A percentile compares a stretch with the other conserved stretches of the same genome.
phyloP scores from a whole-genome alignment of 2,329 filamentous ascomycete species.

The Monosporascus sp. region DNA sequence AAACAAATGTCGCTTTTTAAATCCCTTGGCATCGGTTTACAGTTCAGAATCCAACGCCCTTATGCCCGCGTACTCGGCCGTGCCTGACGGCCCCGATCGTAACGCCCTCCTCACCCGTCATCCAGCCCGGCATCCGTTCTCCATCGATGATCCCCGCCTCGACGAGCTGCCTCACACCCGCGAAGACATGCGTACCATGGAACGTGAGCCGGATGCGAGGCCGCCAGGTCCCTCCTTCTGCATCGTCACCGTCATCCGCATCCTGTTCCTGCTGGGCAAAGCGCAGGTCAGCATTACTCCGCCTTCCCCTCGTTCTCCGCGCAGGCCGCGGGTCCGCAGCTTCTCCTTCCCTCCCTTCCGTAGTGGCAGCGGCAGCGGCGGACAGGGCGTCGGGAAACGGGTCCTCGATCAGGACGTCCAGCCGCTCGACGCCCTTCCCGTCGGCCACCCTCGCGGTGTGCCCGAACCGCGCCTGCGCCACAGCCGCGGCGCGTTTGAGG shows the following conservation, averaged over 20 bases:
- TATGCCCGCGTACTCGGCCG: conserved; percentile 58
- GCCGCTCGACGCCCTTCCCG: conserved; percentile 55
- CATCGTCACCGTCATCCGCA: conserved; percentile 11
- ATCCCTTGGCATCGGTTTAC: conserved; percentile 5
- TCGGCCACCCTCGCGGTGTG: conserved; percentile 50
- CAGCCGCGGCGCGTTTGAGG: conserved; percentile 53
- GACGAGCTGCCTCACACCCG: conserved; percentile 71
- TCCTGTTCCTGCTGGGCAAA: conserved; percentile 22
- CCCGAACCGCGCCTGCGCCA: conserved; percentile 69
- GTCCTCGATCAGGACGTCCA: conserved; percentile 57
- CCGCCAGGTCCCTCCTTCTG: conserved; percentile 36
- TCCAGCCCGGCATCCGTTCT: conserved; percentile 78
- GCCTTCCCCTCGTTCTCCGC: conserved; percentile 18
- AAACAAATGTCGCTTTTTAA: not conserved
- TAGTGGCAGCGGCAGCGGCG: conserved; percentile 6
- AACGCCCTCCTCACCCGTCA: conserved; percentile 82
- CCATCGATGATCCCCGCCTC: conserved; percentile 73
- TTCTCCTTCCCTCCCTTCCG: conserved; percentile 4
- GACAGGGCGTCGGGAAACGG: conserved; percentile 37
- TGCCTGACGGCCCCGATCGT: conserved; percentile 65
- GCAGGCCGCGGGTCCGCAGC: conserved; percentile 5
- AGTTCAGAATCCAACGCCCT: conserved; percentile 46
- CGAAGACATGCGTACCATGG: conserved; percentile 73
- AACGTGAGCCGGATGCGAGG: conserved; percentile 63
- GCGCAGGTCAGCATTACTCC: conserved; percentile 17